Base-by-base conservation (phyloP, 306 rosid species). In the Pueraria montana region DNA sequence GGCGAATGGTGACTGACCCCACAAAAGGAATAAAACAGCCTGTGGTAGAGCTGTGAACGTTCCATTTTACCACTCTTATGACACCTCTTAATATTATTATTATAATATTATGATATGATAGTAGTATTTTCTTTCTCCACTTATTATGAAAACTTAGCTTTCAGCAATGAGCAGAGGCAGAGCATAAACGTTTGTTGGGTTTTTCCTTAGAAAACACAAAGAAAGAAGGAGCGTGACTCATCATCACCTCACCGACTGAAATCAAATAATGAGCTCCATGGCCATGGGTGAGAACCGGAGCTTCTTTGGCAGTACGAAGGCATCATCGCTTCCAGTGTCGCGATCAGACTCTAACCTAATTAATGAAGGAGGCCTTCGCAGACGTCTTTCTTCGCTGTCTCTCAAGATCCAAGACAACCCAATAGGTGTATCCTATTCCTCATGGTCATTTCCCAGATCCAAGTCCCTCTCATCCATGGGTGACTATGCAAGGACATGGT, bases 321-420 rank as follows among this genome's bases (percentile, higher is more conserved):
- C 82, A 11, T 84, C 82, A 8, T 84, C 90, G 4, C 95, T 94
- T 27, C 98, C 98, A 2, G 86, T 94, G 63, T 94, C 98, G 4
- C 87, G 76, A 10, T 24, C 76, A 0, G 86, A 85, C 7, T 55
- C 63, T 6, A 36, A 40, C 43, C 74, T 80, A 9, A 81, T 80
- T 0, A 79, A 76, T 23, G 87, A 80, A 3, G 87, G 82, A 2
- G 88, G 89, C 38, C 86, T 91, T 40, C 92, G 97, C 6, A 75
- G 96, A 18, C 86, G 98, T 46, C 91, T 92, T 1, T 94, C 98
- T 13, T 90, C 97, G 5, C 65, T 92, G 56, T 91, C 94, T 64
- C 85, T 92, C 73, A 89, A 89, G 87, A 81, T 89, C 84, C 93
- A 87, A 32, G 89, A 84, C 49, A 77, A 86, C 6, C 80, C 89